Evolutionary conservation across 306 rosid genomes (phyloP), one percentile per base, ranked within the genome.

Genomic region (Dalbergia cochinchinensis): DNA sequence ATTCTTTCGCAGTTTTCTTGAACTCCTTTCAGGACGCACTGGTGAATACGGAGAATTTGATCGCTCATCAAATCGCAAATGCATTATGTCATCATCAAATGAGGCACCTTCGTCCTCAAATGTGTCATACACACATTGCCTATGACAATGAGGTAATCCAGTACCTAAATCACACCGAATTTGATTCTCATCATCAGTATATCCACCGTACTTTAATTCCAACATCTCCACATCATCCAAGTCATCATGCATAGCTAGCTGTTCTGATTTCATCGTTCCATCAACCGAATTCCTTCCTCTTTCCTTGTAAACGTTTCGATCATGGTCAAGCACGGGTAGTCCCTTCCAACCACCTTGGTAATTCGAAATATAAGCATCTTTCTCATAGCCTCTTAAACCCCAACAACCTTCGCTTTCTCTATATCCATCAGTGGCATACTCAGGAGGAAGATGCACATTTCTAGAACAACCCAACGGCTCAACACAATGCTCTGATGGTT

Each of bases 251-350:
- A 50, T 71, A 22, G 33, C 64, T 34, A 48, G 53, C 16, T 55
- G 11, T 55, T 51, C 26, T n/a, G 64, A 39, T 35, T 16, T 19
- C 50, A 53, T 53, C 7, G 8, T 0, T 7, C 9, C 9, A 53
- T 53, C 59, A 53, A 14, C 59, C 9, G 41, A 71, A 6, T 13
- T 64, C 41, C 15, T 26, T 26, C 31, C 65, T 44, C 61, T 61
- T 48, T 74, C 61, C 45, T 71, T 73, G 19, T 78, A 37, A 71
- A 76, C 67, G 33, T 37, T 39, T 57, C 41, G 71, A 60, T 73
- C 81, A 57, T 34, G 35, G 18, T 80, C 72, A 18, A 61, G 19
- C 74, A 73, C 67, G 14, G 55, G 74, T 11, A 31, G 19, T 71
- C 48, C 72, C 33, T 22, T 34, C 45, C 77, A 22, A 22, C 64